Conservation (phyloP, 2,329 filamentous ascomycete genomes). For the Myotisia sp. region DNA sequence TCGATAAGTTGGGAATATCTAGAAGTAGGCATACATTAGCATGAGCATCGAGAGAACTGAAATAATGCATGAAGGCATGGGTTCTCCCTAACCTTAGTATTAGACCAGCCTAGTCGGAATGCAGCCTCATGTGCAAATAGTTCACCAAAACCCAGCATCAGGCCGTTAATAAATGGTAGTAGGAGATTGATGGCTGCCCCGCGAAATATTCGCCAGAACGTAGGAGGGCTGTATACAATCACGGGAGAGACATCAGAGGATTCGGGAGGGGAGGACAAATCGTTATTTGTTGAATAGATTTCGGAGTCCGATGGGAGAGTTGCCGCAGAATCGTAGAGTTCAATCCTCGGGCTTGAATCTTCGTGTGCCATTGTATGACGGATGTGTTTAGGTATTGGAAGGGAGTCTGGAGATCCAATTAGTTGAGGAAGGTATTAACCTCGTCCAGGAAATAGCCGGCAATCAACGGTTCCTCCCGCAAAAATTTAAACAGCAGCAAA, state of each 20-base stretch:
- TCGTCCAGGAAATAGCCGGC: no score
- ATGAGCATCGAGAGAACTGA: not conserved
- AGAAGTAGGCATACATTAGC: constrained; percentile 10
- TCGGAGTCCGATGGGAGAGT: constrained; percentile 37
- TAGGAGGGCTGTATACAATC: constrained; percentile 79
- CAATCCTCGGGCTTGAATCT: constrained; percentile 19
- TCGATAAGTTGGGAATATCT: constrained; percentile 49
- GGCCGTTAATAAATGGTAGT: constrained; percentile 86
- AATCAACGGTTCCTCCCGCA: no score
- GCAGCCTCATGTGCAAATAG: constrained; percentile 92
- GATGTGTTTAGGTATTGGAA: constrained; percentile 37
- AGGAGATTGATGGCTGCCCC: constrained; percentile 93
- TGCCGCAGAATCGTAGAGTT: constrained; percentile 30
- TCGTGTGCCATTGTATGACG: constrained; percentile 29
- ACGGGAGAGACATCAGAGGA: constrained; percentile 35
- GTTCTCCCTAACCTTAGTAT: constrained; percentile 60
- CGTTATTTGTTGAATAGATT: constrained; percentile 32
- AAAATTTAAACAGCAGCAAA: no score
- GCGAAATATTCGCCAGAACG: constrained; percentile 68
- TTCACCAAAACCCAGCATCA: constrained; percentile 97
- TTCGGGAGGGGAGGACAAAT: constrained; percentile 20
- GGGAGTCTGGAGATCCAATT: no score
- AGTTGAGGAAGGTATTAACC: no score
- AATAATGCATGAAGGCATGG: not conserved
- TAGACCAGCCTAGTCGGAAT: constrained; percentile 82